phyloP scores from a whole-genome alignment of 202 grass and related monocot genomes.

The Cymbopogon flexuosus region DNA sequence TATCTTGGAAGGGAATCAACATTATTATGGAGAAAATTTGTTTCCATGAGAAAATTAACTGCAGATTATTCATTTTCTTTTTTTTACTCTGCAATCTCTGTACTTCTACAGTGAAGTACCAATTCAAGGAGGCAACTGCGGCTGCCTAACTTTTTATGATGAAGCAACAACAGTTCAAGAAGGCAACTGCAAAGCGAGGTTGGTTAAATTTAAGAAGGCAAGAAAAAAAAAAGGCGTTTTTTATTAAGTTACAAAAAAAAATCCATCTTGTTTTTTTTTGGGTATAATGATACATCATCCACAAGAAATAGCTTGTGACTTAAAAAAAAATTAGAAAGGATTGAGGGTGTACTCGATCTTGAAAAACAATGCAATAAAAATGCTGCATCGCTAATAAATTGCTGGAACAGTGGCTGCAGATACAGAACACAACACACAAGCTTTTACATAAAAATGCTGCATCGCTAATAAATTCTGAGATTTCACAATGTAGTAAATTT shows the following conservation, averaged over 20 bases:
- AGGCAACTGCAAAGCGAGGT: not conserved
- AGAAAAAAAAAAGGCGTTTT: not conserved
- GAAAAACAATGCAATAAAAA: not conserved
- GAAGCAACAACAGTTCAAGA: not conserved
- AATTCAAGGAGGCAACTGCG: too few relatives aligned
- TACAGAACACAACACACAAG: not conserved
- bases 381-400: not conserved
- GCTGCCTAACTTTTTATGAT: not conserved
- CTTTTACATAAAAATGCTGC: not conserved
- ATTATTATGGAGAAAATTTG: not conserved
- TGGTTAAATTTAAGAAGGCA: not conserved
- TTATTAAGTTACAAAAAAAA: not conserved
- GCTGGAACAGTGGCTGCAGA: not conserved
- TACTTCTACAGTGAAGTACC: not conserved
- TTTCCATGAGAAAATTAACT: not conserved
- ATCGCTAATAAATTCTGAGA: not conserved
- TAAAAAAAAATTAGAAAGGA: not conserved
- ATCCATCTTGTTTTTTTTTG: not conserved
- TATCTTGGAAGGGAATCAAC: not conserved
- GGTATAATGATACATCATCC: not conserved
- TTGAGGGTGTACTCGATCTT: not conserved
- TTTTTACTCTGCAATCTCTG: not conserved
- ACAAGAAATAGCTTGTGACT: not conserved
- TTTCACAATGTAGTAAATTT: not conserved
- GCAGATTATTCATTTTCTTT: not conserved